phyloP scores from a whole-genome alignment of 2,329 filamentous ascomycete species.

The Cladophialophora psammophila region DNA sequence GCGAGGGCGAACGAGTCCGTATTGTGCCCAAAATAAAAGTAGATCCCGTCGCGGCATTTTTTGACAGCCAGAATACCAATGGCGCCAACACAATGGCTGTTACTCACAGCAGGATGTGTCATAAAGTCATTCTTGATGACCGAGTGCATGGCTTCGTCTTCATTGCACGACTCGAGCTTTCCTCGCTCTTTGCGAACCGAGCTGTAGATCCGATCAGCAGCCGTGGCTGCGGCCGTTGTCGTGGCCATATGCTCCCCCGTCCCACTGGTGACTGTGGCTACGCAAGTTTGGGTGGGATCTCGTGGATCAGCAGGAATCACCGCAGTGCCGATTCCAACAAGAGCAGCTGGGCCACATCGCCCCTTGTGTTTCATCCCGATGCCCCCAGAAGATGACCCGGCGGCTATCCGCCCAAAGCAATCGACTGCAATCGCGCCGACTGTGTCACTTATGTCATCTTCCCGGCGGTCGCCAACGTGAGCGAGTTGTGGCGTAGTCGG shows the following conservation, averaged over 20 bases:
- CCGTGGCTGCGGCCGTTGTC: conserved; percentile 86
- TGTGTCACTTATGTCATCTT: conserved; percentile 84
- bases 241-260: conserved; percentile 99
- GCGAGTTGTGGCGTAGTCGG: not conserved
- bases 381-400: conserved; percentile 92
- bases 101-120: conserved; percentile 80
- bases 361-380: conserved; percentile 98
- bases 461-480: conserved; percentile 30
- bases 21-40: conserved; percentile 94
- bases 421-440: conserved; percentile 96
- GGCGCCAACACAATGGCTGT: conserved; percentile 81
- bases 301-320: conserved; percentile 78
- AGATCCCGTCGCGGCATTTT: conserved; percentile 76
- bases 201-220: conserved; percentile 83
- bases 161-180: conserved; percentile 69
- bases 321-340: conserved; percentile 89
- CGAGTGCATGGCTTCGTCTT: conserved; percentile 77
- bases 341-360: conserved; percentile 86
- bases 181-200: conserved; percentile 70
- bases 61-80: conserved; percentile 93
- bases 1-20: conserved; percentile 86
- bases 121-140: conserved; percentile 93
- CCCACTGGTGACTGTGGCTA: conserved; percentile 88
- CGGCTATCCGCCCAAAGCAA: conserved; percentile 82
- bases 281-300: conserved; percentile 72